Conservation (phyloP, 768 basidiomycete species). For the Pleurotus platypus region DNA sequence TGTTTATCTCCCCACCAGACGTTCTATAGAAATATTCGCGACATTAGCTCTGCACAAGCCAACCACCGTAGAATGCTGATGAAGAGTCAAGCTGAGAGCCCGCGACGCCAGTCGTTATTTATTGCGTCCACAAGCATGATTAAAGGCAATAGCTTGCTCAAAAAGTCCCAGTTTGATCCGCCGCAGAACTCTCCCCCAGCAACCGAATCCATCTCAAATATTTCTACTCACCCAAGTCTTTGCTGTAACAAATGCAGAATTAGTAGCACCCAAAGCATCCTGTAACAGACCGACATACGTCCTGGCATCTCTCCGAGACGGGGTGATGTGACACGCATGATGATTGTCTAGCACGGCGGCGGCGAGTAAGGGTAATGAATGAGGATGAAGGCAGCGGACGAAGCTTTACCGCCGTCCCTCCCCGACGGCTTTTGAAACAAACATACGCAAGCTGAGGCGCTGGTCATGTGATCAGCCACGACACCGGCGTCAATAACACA, state of each 20-base stretch:
- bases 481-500: not conserved
- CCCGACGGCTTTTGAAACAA: constrained; percentile 16
- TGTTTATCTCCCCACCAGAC: constrained; percentile 88
- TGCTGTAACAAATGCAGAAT: constrained; percentile 35
- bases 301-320: constrained; percentile 79
- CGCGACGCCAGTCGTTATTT: too few relatives aligned
- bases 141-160: not conserved
- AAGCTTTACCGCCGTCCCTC: constrained; percentile 11
- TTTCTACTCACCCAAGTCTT: constrained; percentile 72
- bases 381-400: too few relatives aligned
- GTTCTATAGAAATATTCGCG: constrained; percentile 39
- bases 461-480: constrained; percentile 15
- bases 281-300: constrained; percentile 38
- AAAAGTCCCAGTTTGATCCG: not conserved
- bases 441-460: constrained; percentile 28
- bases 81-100: too few relatives aligned
- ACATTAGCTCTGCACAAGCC: constrained; percentile 4
- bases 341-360: constrained; percentile 19
- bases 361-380: constrained; percentile 9
- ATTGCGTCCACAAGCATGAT: not conserved
- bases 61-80: not conserved
- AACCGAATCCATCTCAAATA: not conserved
- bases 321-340: constrained; percentile 62
- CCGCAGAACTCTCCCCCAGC: too few relatives aligned
- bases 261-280: not conserved